Evolutionary conservation across 192 early-diverging fungal species (phyloP).

Genomic region (Cetraspora pellucida): DNA sequence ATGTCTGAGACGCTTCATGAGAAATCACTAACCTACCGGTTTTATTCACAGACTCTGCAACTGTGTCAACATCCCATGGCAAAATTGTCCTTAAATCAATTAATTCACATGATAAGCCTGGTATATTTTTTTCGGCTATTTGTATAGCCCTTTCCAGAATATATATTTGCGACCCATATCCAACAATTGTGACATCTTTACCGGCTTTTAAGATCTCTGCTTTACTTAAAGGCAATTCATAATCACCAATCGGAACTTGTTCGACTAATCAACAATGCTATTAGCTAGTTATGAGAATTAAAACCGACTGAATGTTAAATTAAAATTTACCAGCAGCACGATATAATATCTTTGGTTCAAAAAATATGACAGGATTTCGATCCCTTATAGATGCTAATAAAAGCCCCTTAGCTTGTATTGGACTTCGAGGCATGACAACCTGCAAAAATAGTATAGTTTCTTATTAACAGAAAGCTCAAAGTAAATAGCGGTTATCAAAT

Average conservation of each 20-base stretch:
- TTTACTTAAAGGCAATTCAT: conserved; percentile 85
- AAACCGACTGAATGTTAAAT: background rate
- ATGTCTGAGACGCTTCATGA: conserved; percentile 90
- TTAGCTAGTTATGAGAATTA: background rate
- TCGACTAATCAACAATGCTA: conserved; percentile 63
- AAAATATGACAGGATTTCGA: conserved; percentile 90
- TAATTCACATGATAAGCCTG: conserved; percentile 84
- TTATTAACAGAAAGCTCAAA: background rate
- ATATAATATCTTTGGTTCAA: conserved; percentile 97
- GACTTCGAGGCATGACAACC: conserved; percentile 87
- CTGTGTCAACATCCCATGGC: conserved; percentile 91
- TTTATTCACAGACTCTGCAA: conserved; percentile 88
- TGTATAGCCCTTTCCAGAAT: conserved; percentile 89
- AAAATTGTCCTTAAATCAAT: conserved; percentile 91
- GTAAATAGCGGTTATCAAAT: too few relatives aligned
- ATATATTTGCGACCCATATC: conserved; percentile 92
- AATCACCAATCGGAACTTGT: conserved; percentile 91
- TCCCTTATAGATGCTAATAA: conserved; percentile 88
- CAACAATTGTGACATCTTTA: conserved; percentile 88
- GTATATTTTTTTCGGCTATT: conserved; percentile 82
- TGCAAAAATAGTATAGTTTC: conserved; percentile 18
- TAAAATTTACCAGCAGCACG: conserved; percentile 71
- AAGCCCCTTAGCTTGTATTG: conserved; percentile 95
- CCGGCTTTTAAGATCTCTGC: conserved; percentile 87
- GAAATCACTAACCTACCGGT: conserved; percentile 91